A percentile compares a stretch with the other conserved stretches of the same genome.
These are phyloP conservation scores for Pyricularia sp. DNA, from an alignment of 2,329 filamentous ascomycete genomes.

Conservation along the genomic window DNA sequence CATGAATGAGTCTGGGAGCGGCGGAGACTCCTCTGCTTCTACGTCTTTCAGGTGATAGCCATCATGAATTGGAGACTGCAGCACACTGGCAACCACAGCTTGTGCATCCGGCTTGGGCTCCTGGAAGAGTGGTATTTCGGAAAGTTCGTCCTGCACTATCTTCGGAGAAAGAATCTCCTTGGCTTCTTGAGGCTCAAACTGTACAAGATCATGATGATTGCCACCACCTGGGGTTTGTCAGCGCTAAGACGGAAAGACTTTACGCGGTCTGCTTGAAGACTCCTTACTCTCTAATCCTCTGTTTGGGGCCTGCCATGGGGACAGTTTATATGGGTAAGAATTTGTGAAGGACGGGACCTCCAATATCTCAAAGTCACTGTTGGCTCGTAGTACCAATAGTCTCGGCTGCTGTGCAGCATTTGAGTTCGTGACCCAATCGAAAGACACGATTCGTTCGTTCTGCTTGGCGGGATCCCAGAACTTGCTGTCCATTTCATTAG, in stretches of 20 bases:
- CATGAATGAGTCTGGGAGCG: slow-evolving; percentile 28
- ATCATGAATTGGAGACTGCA: slow-evolving; percentile 21
- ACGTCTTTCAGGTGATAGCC: slow-evolving; percentile 22
- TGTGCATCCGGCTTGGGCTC: slow-evolving; percentile 30
- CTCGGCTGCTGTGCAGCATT: slow-evolving; percentile 42
- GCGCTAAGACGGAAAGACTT: background rate
- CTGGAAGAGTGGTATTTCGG: slow-evolving; percentile 44
- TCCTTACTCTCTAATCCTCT: slow-evolving; percentile 39
- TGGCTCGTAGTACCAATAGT: slow-evolving; percentile 46
- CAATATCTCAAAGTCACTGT: slow-evolving; percentile 47
- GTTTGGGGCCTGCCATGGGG: slow-evolving; percentile 48
- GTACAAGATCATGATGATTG: slow-evolving; percentile 27
- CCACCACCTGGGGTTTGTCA: background rate
- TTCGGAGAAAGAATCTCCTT: slow-evolving; percentile 40
- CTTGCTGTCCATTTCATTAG: slow-evolving; percentile 48
- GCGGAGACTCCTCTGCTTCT: slow-evolving; percentile 16
- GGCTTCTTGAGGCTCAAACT: slow-evolving; percentile 42
- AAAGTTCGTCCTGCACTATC: slow-evolving; percentile 38
- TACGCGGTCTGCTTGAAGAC: background rate
- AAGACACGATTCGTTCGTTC: slow-evolving; percentile 51
- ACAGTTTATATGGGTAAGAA: slow-evolving; percentile 44
- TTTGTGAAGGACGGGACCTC: slow-evolving; percentile 46
- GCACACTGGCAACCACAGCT: slow-evolving; percentile 26
- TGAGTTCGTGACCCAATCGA: slow-evolving; percentile 52
- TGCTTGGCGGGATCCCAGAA: slow-evolving; percentile 38